Conservation (phyloP, 106 monocot species). For the Phalaenopsis equestris region DNA sequence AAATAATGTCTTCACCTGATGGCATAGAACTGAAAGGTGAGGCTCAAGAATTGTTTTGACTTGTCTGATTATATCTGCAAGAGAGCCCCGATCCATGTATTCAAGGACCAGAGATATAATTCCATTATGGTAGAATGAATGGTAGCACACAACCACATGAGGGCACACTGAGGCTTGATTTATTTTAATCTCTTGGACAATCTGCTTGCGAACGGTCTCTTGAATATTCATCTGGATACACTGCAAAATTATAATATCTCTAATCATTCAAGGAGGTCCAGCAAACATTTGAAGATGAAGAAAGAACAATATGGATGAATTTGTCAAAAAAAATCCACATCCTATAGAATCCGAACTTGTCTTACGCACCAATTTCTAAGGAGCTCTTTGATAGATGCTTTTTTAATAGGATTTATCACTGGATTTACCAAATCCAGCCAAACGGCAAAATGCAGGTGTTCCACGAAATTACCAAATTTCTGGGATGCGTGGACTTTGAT, state of each 20-base stretch:
- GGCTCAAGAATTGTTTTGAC: slow-evolving; percentile 92
- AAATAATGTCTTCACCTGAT: slow-evolving; percentile 43
- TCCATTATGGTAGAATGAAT: slow-evolving; percentile 95
- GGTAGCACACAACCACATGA: slow-evolving; percentile 79
- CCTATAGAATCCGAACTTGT: background rate
- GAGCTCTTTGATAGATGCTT: too few relatives aligned
- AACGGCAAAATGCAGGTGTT: too few relatives aligned
- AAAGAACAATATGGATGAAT: background rate
- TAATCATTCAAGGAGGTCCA: background rate
- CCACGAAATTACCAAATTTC: too few relatives aligned
- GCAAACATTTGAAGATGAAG: background rate
- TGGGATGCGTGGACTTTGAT: too few relatives aligned
- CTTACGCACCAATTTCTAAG: background rate
- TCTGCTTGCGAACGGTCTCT: slow-evolving; percentile 85
- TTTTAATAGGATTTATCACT: too few relatives aligned
- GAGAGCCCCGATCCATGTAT: slow-evolving; percentile 95
- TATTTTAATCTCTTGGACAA: slow-evolving; percentile 97
- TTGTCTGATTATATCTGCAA: slow-evolving; percentile 85
- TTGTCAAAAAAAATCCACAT: background rate
- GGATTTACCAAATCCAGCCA: too few relatives aligned
- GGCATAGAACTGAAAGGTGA: slow-evolving; percentile 90
- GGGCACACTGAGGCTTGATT: slow-evolving; percentile 80
- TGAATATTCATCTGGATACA: slow-evolving; percentile 96
- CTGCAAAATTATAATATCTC: slow-evolving; percentile 28
- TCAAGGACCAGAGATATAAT: slow-evolving; percentile 92